Percentiles rank a stretch among this genome's conserved stretches.
Conservation (phyloP, 768 basidiomycete species). For the Phylloporus arenicola region DNA sequence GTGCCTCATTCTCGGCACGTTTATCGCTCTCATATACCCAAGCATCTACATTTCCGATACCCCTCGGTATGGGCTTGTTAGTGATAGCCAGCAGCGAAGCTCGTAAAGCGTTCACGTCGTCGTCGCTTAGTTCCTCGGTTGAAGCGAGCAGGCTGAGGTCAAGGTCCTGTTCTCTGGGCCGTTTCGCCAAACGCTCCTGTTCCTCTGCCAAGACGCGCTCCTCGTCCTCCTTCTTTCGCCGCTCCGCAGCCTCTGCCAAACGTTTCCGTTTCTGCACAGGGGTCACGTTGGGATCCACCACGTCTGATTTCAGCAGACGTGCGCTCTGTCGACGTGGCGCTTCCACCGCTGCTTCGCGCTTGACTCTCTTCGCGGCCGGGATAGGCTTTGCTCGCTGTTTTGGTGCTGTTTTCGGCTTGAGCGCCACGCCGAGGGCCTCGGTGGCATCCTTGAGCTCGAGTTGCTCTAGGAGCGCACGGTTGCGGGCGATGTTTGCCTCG, state of each 20-base stretch:
- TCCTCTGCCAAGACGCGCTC: conserved; percentile 59
- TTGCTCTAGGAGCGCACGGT: conserved; percentile 67
- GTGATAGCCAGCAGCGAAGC: conserved; percentile 39
- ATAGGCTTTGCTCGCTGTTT: conserved; percentile 55
- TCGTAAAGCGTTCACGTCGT: conserved; percentile 45
- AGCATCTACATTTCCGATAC: conserved; percentile 42
- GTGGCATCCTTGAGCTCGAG: conserved; percentile 61
- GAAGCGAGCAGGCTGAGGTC: conserved; percentile 48
- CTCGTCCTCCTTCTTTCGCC: conserved; percentile 57
- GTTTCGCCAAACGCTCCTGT: conserved; percentile 53
- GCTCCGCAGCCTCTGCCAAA: conserved; percentile 56
- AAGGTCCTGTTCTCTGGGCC: conserved; percentile 63
- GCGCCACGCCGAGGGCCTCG: conserved; percentile 41
- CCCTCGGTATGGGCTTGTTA: conserved; percentile 34
- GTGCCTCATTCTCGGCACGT: conserved; percentile 44
- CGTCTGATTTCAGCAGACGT: conserved; percentile 44
- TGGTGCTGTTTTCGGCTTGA: conserved; percentile 33
- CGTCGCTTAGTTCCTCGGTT: conserved; percentile 42
- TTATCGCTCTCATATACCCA: conserved; percentile 47
- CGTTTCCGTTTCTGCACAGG: conserved; percentile 59
- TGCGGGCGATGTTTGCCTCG: conserved; percentile 77
- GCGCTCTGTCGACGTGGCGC: conserved; percentile 63
- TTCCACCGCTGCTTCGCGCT: conserved; percentile 41
- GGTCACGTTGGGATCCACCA: conserved; percentile 56
- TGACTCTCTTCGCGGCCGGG: conserved; percentile 50